Percentiles rank a stretch among this genome's conserved stretches.
phyloP scores from a whole-genome alignment of 2,329 filamentous ascomycete species.

The Xylogone sp. region DNA sequence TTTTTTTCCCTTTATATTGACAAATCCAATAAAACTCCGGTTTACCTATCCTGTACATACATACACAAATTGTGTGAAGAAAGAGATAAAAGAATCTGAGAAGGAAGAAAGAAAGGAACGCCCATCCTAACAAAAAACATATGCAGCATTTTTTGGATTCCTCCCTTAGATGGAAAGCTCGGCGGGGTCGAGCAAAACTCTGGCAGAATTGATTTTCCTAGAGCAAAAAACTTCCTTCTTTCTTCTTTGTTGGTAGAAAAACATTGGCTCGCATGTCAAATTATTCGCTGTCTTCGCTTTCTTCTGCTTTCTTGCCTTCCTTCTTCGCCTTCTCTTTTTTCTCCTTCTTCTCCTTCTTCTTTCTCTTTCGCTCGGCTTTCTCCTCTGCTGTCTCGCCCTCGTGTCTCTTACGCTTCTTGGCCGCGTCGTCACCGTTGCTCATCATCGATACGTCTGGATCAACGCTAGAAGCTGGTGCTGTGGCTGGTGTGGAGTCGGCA shows the following conservation, averaged over 20 bases:
- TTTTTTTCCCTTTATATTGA: background rate
- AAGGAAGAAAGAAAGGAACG: background rate
- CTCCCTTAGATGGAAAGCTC: background rate
- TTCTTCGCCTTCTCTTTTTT: conserved; percentile 45
- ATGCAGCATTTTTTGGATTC: background rate
- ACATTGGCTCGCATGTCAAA: no score
- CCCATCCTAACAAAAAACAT: background rate
- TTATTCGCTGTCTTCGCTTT: conserved; percentile 44
- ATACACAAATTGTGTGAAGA: no score
- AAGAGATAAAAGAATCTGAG: no score
- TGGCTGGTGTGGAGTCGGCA: conserved; percentile 1
- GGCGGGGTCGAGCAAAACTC: background rate
- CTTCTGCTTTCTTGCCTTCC: conserved; percentile 31
- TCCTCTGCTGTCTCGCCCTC: conserved; percentile 71
- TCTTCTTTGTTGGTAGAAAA: no score
- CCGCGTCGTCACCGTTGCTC: conserved; percentile 51
- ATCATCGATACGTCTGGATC: conserved; percentile 44
- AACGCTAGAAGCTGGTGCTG: conserved; percentile 30
- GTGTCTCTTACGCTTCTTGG: conserved; percentile 77
- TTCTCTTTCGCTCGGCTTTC: conserved; percentile 49
- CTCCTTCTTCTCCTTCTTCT: conserved; percentile 48
- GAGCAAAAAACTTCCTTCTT: no score
- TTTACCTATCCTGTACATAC: background rate
- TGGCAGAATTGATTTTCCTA: no score
- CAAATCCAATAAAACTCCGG: background rate